Conservation (phyloP, 768 basidiomycete species). For the Pleurotus platypus region DNA sequence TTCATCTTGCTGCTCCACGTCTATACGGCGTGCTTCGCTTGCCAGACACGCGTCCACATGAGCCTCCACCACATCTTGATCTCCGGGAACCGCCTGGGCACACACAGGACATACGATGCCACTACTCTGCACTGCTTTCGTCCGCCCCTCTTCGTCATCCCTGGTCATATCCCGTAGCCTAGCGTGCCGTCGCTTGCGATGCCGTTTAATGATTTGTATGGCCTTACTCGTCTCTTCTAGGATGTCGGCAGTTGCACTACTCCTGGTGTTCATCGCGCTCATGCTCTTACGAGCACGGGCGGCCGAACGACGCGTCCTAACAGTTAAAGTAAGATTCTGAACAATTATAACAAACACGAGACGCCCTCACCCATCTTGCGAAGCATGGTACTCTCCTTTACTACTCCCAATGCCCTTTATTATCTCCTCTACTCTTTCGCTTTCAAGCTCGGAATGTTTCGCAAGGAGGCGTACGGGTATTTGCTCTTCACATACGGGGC, state of each 20-base stretch:
- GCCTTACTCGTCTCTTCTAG: constrained; percentile 46
- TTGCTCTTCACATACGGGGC: constrained; percentile 70
- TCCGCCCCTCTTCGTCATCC: constrained; percentile 50
- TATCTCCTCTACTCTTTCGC: constrained; percentile 66
- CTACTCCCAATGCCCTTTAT: constrained; percentile 59
- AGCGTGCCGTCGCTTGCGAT: constrained; percentile 64
- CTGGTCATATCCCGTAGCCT: constrained; percentile 64
- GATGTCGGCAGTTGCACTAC: constrained; percentile 18
- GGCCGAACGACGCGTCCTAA: constrained; percentile 32
- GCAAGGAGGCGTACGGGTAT: constrained; percentile 73
- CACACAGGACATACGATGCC: constrained; percentile 73
- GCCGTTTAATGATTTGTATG: constrained; percentile 61
- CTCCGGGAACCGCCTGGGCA: constrained; percentile 50
- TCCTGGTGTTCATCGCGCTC: constrained; percentile 18
- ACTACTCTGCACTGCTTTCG: constrained; percentile 22
- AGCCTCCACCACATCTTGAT: constrained; percentile 70
- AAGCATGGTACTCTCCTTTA: constrained; percentile 50
- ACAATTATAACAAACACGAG: constrained; percentile 15
- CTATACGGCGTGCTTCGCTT: constrained; percentile 39
- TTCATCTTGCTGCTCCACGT: constrained; percentile 37
- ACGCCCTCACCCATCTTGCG: constrained; percentile 45
- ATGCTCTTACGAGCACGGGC: constrained; percentile 37
- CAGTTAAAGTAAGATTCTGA: neutral
- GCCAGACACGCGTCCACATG: constrained; percentile 81
- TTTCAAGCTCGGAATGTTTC: constrained; percentile 62